phyloP scores from a whole-genome alignment of 164 flowering plant genomes.

The Paratinospora sagittata region DNA sequence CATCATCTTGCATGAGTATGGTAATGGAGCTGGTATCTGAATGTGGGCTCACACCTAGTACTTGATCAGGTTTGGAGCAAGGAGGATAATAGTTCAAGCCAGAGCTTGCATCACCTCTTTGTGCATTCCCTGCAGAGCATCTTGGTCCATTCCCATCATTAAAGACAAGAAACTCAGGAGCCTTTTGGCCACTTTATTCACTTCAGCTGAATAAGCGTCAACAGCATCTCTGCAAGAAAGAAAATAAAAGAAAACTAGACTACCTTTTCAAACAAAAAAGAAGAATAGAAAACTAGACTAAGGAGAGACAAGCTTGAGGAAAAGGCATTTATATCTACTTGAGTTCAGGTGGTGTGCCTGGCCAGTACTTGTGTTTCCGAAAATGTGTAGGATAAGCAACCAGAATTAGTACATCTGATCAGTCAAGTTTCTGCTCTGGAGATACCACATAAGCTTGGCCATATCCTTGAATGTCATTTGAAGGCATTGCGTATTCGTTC shows the following conservation, averaged over 20 bases:
- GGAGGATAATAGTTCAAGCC: slow-evolving; percentile 32
- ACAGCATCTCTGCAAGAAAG: slow-evolving; percentile 22
- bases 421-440: slow-evolving; percentile 23
- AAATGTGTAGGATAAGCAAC: slow-evolving; percentile 9
- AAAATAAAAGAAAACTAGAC: not conserved
- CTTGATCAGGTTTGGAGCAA: slow-evolving; percentile 26
- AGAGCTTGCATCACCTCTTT: slow-evolving; percentile 19
- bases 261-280: not conserved
- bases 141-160: slow-evolving; percentile 20
- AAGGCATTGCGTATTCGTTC: slow-evolving; percentile 17
- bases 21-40: slow-evolving; percentile 27
- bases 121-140: slow-evolving; percentile 14
- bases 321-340: slow-evolving; percentile 6
- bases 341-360: slow-evolving; percentile 10
- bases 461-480: slow-evolving; percentile 27
- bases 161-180: slow-evolving; percentile 19
- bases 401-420: slow-evolving; percentile 15
- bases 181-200: slow-evolving; percentile 14
- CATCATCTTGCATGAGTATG: slow-evolving; percentile 29
- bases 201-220: slow-evolving; percentile 24
- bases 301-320: not conserved
- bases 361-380: slow-evolving; percentile 21
- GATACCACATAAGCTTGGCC: slow-evolving; percentile 22
- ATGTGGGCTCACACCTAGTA: slow-evolving; percentile 26
- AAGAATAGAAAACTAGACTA: not conserved